These are phyloP conservation scores for Rhodotorula sp. DNA, from an alignment of 1,284 basidiomycete genomes.

Conservation along the genomic window DNA sequence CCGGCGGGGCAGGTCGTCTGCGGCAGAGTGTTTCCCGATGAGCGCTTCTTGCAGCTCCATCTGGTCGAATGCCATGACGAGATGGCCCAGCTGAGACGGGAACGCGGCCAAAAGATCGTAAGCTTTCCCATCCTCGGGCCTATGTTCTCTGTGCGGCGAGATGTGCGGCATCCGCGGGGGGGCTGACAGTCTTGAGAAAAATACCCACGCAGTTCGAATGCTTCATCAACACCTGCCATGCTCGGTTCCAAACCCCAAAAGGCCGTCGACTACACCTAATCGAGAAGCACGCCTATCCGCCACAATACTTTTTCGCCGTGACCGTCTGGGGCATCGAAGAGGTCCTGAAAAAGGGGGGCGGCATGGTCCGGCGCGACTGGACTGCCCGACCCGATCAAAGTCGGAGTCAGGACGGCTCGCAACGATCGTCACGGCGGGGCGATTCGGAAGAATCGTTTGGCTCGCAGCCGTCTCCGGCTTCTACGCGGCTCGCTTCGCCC, in stretches of 20 bases:
- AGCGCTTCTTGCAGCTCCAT: constrained; percentile 74
- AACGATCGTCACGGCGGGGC: neutral
- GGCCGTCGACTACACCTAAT: constrained; percentile 76
- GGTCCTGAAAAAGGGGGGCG: constrained; percentile 20
- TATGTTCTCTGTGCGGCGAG: neutral
- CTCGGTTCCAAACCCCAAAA: constrained; percentile 72
- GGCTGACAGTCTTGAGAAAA: neutral
- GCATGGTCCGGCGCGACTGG: constrained; percentile 36
- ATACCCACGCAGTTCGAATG: constrained; percentile 71
- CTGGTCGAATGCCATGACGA: constrained; percentile 84
- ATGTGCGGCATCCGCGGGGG: neutral
- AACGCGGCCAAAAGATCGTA: constrained; percentile 84
- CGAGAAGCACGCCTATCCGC: constrained; percentile 74
- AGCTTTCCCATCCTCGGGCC: neutral
- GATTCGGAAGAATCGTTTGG: constrained; percentile 1
- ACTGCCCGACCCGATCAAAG: constrained; percentile 6
- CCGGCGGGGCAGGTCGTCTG: constrained; percentile 52
- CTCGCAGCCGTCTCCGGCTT: constrained; percentile 4
- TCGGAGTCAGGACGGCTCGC: neutral
- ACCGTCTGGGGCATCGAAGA: constrained; percentile 73
- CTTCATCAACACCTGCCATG: constrained; percentile 64
- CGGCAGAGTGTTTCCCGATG: constrained; percentile 81
- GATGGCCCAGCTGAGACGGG: constrained; percentile 66
- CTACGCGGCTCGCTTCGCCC: too few species aligned
- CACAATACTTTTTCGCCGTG: constrained; percentile 81